Evolutionary conservation across 371 early-diverging fungal genomes (phyloP), one percentile per base, ranked within the genome.

Genomic region (Caulochytrium protostelioides): DNA sequence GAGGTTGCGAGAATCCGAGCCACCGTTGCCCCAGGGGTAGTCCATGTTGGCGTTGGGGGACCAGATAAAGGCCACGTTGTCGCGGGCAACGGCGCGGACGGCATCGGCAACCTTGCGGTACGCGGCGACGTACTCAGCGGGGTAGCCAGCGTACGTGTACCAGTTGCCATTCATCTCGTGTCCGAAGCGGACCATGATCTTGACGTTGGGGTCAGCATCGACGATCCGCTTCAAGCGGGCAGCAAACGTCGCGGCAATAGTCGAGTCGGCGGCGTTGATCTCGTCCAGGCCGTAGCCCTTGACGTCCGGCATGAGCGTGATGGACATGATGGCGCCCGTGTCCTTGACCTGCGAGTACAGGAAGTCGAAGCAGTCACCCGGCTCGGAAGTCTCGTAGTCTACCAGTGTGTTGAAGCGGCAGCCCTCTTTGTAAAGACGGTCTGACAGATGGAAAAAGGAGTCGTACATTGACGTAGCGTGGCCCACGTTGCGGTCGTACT

Each of bases 101-200:
- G 39, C 32, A 0, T 7, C 2, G 2, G 39, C 25, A 7, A 23
- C 19, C 16, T 13, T 6, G 2, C 8, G 5, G 15, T 22, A 39
- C 24, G 21, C 5, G 13, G 5, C 13, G 10, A 13, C 18, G 34
- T 39, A 39, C 18, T 7, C 14, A 1, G 5, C 20, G 4, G 39
- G 22, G 14, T 17, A 2, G 5, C 33, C 24, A 10, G 42, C 45
- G n/a, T 38, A 39, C 35, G 28, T 2, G 16, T 43, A 41, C 40
- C 48, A 47, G 39, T 21, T 34, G 6, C 52, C 57, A 43, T 57
- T 58, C 59, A 59, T 59, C 34, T 59, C 59, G 20, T 55, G 54
- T 6, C 28, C 55, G 12, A 42, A 41, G 10, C 59, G 50, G 16
- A 59, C 12, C 25, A 51, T 29, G 18, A 59, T 10, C 26, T 35